Evolutionary conservation across 2,329 filamentous ascomycete species (phyloP).

Genomic region (Ambrosiella cleistominuta): DNA sequence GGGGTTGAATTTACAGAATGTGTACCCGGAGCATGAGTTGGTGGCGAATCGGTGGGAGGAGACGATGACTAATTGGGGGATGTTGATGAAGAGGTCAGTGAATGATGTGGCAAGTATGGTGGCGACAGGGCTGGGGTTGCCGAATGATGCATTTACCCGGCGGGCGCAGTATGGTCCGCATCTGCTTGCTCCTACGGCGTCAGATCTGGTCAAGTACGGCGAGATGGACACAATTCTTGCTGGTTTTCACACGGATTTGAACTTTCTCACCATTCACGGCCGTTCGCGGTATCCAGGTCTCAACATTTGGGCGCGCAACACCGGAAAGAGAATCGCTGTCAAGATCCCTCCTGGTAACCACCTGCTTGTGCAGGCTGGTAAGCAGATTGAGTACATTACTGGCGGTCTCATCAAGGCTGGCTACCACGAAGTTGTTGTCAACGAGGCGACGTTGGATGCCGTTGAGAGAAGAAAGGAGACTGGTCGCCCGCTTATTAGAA

Average conservation of each 20-base stretch:
- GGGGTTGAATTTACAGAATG: conserved; percentile 35
- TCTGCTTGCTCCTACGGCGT: conserved; percentile 42
- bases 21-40: conserved; percentile 31
- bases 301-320: conserved; percentile 47
- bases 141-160: conserved; percentile 33
- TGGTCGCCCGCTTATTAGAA: conserved; percentile 35
- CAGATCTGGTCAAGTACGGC: conserved; percentile 37
- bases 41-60: conserved; percentile 35
- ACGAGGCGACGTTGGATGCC: conserved; percentile 30
- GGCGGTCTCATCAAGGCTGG: conserved; percentile 44
- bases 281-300: conserved; percentile 44
- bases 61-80: conserved; percentile 39
- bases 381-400: conserved; percentile 44
- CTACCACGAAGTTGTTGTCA: conserved; percentile 44
- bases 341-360: conserved; percentile 40
- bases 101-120: conserved; percentile 41
- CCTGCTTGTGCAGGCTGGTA: conserved; percentile 43
- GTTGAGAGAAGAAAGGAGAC: conserved; percentile 28
- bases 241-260: conserved; percentile 46
- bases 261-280: conserved; percentile 48
- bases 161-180: conserved; percentile 42
- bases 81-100: conserved; percentile 42
- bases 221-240: conserved; percentile 39
- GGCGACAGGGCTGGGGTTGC: conserved; percentile 37
- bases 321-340: conserved; percentile 38